Percentiles rank a stretch among this genome's conserved stretches.
Conservation (phyloP, 306 rosid genomes). For the Crataegus laevigata region DNA sequence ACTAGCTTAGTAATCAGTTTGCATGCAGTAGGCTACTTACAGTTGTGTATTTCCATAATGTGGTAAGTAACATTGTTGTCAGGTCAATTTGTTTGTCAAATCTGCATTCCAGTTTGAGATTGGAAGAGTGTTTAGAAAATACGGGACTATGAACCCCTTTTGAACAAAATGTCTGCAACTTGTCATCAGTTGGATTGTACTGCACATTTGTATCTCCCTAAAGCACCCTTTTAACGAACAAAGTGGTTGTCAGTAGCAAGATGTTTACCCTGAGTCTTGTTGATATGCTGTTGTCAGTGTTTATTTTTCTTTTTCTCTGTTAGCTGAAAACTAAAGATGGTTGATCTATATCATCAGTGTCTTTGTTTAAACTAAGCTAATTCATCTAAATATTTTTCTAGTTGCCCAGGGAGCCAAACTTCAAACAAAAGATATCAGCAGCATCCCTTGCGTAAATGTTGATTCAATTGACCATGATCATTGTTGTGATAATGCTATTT, state of each 20-base stretch:
- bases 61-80: background rate
- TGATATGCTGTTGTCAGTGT: background rate
- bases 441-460: slow-evolving; percentile 31
- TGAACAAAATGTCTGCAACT: background rate
- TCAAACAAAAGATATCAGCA: slow-evolving; percentile 24
- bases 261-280: background rate
- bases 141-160: background rate
- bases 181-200: background rate
- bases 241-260: background rate
- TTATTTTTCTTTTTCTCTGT: background rate
- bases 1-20: background rate
- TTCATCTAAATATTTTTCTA: slow-evolving; percentile 5
- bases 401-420: slow-evolving; percentile 31
- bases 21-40: background rate
- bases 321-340: background rate
- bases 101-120: background rate
- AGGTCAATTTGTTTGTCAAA: background rate
- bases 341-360: background rate
- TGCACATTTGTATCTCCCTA: background rate
- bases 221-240: background rate
- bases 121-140: background rate
- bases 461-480: slow-evolving; percentile 29
- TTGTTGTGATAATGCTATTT: slow-evolving; percentile 28
- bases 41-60: background rate
- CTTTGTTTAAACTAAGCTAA: background rate